Conservation (phyloP, 1,284 basidiomycete genomes). For the Abortiporus biennis region DNA sequence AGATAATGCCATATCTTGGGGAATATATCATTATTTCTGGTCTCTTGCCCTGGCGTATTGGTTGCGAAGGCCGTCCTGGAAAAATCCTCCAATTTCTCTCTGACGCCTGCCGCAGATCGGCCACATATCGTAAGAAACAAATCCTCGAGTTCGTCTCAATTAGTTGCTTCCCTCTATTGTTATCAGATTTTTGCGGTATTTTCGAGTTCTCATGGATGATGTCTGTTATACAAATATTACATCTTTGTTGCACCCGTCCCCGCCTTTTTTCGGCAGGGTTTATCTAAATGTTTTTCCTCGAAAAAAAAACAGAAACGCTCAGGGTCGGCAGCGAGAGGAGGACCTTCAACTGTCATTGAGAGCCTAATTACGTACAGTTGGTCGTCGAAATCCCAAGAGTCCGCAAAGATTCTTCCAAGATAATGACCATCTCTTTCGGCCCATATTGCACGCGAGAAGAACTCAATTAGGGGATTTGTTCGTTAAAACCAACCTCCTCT, state of each 20-base stretch:
- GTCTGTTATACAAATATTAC: background rate
- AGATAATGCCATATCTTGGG: too few relatives aligned
- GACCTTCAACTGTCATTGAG: slow-evolving; percentile 1
- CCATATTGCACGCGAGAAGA: slow-evolving; percentile 45
- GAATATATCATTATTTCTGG: too few relatives aligned
- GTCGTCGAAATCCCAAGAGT: slow-evolving; percentile 17
- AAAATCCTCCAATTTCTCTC: too few relatives aligned
- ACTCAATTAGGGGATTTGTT: slow-evolving; percentile 69
- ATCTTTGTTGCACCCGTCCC: too few relatives aligned
- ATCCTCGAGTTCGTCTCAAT: too few relatives aligned
- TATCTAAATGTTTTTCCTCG: too few relatives aligned
- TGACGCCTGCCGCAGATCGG: too few relatives aligned
- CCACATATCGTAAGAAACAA: slow-evolving; percentile 5
- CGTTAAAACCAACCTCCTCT: slow-evolving; percentile 65
- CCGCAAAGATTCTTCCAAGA: slow-evolving; percentile 42
- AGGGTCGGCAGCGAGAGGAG: background rate
- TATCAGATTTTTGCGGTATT: slow-evolving; percentile 4
- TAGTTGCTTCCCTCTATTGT: slow-evolving; percentile 5
- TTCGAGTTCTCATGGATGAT: background rate
- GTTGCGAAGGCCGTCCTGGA: too few relatives aligned
- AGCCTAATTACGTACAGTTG: slow-evolving; percentile 46
- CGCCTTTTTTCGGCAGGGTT: too few relatives aligned
- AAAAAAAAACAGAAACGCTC: too few relatives aligned
- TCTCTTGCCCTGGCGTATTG: too few relatives aligned
- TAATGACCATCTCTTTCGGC: slow-evolving; percentile 55